phyloP scores from a whole-genome alignment of 1,139 yeast genomes.

The Sugiyamaella japonica region DNA sequence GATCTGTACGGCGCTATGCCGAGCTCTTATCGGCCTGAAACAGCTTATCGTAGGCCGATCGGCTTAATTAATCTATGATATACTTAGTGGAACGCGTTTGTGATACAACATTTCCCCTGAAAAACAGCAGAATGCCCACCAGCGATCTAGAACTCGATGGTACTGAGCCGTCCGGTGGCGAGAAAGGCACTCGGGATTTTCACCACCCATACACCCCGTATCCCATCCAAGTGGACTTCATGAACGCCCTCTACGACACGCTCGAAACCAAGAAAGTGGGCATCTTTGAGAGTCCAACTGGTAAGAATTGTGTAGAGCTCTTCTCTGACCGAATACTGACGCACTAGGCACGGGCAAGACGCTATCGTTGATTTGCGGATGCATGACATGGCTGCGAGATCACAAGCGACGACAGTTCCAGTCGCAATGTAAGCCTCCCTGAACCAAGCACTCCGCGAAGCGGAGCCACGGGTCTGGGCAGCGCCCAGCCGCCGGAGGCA shows the following conservation, averaged over 20 bases:
- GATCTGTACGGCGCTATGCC: background rate
- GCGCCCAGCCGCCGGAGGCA: background rate
- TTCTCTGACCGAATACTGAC: background rate
- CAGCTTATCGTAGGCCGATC: background rate
- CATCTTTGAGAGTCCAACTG: conserved; percentile 91
- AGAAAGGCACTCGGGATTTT: conserved; percentile 37
- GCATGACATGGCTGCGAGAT: conserved; percentile 82
- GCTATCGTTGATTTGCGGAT: conserved; percentile 77
- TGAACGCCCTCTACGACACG: conserved; percentile 70
- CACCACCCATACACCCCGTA: conserved; percentile 84
- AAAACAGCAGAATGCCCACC: background rate
- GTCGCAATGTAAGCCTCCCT: conserved; percentile 25
- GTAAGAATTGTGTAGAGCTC: conserved; percentile 48
- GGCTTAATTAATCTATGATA: background rate
- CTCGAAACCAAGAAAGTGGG: conserved; percentile 68
- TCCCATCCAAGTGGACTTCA: conserved; percentile 70
- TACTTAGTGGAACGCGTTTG: background rate
- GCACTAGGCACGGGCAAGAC: conserved; percentile 63
- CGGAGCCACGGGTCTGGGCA: background rate
- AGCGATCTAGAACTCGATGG: background rate
- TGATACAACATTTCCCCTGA: background rate
- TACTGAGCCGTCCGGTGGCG: background rate
- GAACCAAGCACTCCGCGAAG: no score
- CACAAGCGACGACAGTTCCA: conserved; percentile 45
- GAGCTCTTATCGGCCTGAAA: conserved; percentile 2